Conservation (phyloP, 495 filamentous ascomycete genomes). For the Parachaetomium inaequale region DNA sequence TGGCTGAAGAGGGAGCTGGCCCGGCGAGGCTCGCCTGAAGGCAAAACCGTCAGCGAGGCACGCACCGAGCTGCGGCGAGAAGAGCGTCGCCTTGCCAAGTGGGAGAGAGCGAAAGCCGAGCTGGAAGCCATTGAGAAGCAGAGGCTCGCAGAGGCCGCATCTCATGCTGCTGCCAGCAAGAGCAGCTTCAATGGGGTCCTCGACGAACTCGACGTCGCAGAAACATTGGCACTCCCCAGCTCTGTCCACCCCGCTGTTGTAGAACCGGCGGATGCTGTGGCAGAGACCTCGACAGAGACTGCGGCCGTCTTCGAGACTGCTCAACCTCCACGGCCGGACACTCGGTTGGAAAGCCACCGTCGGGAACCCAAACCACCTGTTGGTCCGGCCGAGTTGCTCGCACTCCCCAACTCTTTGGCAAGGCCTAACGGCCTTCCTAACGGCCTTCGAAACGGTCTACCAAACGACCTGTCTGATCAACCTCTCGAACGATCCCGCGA, state of each 20-base stretch:
- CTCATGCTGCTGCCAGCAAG: background rate
- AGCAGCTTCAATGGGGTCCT: background rate
- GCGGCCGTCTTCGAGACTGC: background rate
- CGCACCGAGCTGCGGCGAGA: constrained; percentile 70
- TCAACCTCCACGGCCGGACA: background rate
- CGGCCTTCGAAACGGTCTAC: background rate
- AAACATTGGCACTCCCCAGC: background rate
- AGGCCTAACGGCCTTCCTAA: background rate
- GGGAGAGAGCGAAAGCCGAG: constrained; percentile 82
- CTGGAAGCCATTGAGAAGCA: constrained; percentile 73
- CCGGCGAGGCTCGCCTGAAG: constrained; percentile 57
- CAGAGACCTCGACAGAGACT: background rate
- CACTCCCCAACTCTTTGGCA: constrained; percentile 26
- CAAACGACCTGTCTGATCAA: background rate
- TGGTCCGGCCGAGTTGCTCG: constrained; percentile 29
- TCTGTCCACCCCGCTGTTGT: background rate
- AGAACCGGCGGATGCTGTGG: background rate
- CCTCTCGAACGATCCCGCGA: background rate
- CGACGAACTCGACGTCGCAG: background rate
- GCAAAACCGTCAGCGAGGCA: constrained; percentile 62
- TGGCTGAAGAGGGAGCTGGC: constrained; percentile 84
- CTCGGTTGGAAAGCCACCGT: too few relatives aligned
- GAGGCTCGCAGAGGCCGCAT: constrained; percentile 57
- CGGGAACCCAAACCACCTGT: constrained; percentile 22
- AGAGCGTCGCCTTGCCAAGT: constrained; percentile 79